Evolutionary conservation across 1,284 basidiomycete species (phyloP).

Genomic region (Rugiboletus extremiorientalis): DNA sequence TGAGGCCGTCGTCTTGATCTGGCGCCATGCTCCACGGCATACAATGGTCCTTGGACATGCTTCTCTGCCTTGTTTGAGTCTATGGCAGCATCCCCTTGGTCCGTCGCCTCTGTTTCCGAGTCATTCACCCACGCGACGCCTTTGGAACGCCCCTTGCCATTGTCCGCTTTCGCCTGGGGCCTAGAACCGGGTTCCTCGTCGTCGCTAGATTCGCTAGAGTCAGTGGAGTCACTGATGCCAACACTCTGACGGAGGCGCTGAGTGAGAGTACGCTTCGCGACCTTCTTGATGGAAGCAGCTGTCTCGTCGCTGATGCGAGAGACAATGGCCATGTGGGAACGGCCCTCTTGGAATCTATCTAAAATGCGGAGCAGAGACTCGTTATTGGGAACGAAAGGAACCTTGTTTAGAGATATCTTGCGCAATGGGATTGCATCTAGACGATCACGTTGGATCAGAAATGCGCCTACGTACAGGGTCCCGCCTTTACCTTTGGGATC

Average conservation of each 20-base stretch:
- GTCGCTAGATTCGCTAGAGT: slow-evolving; percentile 45
- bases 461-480: not conserved
- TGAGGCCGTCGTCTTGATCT: slow-evolving; percentile 21
- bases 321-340: slow-evolving; percentile 91
- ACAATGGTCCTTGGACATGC: slow-evolving; percentile 16
- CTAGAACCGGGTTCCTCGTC: slow-evolving; percentile 37
- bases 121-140: slow-evolving; percentile 28
- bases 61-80: slow-evolving; percentile 31
- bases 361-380: slow-evolving; percentile 86
- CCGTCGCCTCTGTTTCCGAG: slow-evolving; percentile 36
- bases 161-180: slow-evolving; percentile 10
- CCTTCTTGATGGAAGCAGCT: slow-evolving; percentile 40
- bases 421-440: slow-evolving; percentile 76
- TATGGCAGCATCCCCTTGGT: slow-evolving; percentile 31
- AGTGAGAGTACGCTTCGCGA: slow-evolving; percentile 61
- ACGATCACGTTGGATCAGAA: not conserved
- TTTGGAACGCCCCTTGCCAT: slow-evolving; percentile 24
- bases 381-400: slow-evolving; percentile 83
- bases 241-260: slow-evolving; percentile 65
- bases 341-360: slow-evolving; percentile 89
- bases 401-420: slow-evolving; percentile 80
- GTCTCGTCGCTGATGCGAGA: slow-evolving; percentile 61
- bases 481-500: slow-evolving; percentile 74
- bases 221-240: slow-evolving; percentile 60
- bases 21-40: slow-evolving; percentile 18